Percentiles rank a stretch among this genome's conserved stretches.
phyloP scores from a whole-genome alignment of 139 green algal species.

The Chlamydomonas eustigma region DNA sequence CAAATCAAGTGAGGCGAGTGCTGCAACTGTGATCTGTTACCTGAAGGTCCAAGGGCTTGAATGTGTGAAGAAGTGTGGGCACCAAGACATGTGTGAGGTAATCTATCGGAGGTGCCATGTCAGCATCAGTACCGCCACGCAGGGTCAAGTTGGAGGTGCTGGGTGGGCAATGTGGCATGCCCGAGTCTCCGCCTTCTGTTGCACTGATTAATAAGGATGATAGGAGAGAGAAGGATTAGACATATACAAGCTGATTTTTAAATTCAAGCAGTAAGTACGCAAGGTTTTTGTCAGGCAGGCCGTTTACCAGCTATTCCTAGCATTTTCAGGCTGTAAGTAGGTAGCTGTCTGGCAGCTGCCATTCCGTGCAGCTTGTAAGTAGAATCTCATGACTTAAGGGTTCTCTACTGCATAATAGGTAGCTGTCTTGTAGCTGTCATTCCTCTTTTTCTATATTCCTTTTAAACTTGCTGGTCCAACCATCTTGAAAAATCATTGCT shows the following conservation, averaged over 20 bases:
- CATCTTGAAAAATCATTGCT: neutral
- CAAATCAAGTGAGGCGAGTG: too few relatives aligned
- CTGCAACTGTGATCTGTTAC: too few relatives aligned
- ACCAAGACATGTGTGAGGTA: slow-evolving; percentile 73
- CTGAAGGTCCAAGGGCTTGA: slow-evolving; percentile 24
- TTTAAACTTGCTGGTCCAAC: neutral
- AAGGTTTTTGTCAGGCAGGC: too few relatives aligned
- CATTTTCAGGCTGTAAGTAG: slow-evolving; percentile 25
- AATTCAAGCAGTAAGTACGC: slow-evolving; percentile 72
- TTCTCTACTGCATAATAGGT: neutral
- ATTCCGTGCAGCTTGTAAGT: neutral
- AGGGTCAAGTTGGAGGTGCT: slow-evolving; percentile 41
- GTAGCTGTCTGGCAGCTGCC: neutral
- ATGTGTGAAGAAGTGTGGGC: slow-evolving; percentile 48
- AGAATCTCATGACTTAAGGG: neutral
- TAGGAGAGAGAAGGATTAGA: neutral
- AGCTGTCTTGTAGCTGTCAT: neutral
- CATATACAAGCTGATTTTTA: slow-evolving; percentile 47
- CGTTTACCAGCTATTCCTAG: slow-evolving; percentile 66
- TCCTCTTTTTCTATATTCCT: neutral
- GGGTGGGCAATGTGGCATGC: too few relatives aligned
- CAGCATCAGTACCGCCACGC: slow-evolving; percentile 71
- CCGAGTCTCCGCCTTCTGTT: neutral
- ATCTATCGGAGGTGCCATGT: slow-evolving; percentile 64
- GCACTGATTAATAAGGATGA: neutral